Evolutionary conservation across 2,329 filamentous ascomycete genomes (phyloP).

Genomic region (Chalaropsis ovoidea): DNA sequence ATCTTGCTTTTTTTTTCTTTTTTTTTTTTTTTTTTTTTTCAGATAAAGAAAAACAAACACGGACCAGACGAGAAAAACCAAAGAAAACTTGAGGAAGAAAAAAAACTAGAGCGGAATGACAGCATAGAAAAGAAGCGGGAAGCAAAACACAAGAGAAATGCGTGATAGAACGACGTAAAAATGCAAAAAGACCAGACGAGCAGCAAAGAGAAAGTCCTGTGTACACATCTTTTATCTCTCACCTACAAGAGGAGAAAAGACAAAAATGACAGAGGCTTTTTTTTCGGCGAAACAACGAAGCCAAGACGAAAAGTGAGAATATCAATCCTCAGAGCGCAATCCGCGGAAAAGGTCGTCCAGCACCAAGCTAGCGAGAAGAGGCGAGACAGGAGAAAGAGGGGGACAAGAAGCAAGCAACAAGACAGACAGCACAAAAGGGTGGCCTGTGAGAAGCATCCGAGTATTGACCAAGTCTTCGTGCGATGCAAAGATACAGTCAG

Average conservation of each 20-base stretch:
- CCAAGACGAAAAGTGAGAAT: no score
- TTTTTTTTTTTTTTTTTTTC: neutral
- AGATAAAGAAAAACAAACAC: neutral
- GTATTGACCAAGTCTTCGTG: neutral
- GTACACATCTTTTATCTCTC: neutral
- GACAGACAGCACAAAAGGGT: neutral
- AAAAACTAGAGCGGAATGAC: neutral
- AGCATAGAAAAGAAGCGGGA: neutral
- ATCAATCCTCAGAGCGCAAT: neutral
- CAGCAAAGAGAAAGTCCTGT: neutral
- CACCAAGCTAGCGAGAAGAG: neutral
- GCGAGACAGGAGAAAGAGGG: neutral
- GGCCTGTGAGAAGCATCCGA: neutral
- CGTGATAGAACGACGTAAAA: neutral
- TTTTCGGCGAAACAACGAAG: neutral
- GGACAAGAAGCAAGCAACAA: neutral
- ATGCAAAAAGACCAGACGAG: neutral
- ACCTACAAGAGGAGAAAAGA: neutral
- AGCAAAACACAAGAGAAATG: neutral
- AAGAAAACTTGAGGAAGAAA: neutral
- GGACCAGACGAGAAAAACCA: neutral
- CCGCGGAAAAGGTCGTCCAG: neutral
- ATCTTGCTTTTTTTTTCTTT: slow-evolving; percentile 8
- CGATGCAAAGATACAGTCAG: neutral
- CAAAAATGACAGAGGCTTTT: neutral